Evolutionary conservation across 2,329 filamentous ascomycete genomes (phyloP), one percentile per base, ranked within the genome.

Genomic region (Xylaria sp.): DNA sequence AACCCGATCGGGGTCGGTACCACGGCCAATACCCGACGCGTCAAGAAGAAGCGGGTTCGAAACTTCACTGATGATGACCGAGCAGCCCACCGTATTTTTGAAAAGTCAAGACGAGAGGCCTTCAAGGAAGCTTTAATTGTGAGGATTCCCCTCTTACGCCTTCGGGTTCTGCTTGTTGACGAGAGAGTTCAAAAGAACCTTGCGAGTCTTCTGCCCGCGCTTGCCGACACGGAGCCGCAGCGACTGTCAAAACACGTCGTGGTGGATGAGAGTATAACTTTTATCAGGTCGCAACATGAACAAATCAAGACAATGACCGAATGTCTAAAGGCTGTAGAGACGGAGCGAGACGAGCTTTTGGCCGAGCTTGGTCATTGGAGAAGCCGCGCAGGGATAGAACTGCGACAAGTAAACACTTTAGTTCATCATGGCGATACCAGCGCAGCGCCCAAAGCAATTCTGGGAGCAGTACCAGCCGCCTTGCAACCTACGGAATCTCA

Each of bases 21-120:
- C 58, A 17, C 63, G 9, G 40, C 59, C 23, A 51, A 26, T 2
- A 54, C 57, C 23, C 68, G 65, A 60, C 63, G 69, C 23, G 59
- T 70, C 64, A 74, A 71, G 71, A 81, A 79, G 71, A 81, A 81
- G 68, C 74, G 80, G 10, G 72, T 80, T 20, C 76, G 80, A 11
- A 79, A 80, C 70, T 82, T 81, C 70, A 82, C 81, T 1, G 77
- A 79, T 5, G 75, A 82, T 59, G 81, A 83, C 59, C 80, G 81
- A 10, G 80, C 80, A 3, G 77, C 78, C 5, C 81, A 83, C 67
- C 77, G 80, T 0, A 75, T 80, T 6, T 82, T 83, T 68, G 81
- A 83, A 62, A 79, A 79, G 69, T 79, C 77, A 3, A 79, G 81
- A 15, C 77, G 81, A n/a, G 81, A 82, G 68, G 78, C 80, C 0